These are phyloP conservation scores for Funneliformis caledonium DNA, from an alignment of 371 early-diverging fungal genomes.

Conservation along the genomic window DNA sequence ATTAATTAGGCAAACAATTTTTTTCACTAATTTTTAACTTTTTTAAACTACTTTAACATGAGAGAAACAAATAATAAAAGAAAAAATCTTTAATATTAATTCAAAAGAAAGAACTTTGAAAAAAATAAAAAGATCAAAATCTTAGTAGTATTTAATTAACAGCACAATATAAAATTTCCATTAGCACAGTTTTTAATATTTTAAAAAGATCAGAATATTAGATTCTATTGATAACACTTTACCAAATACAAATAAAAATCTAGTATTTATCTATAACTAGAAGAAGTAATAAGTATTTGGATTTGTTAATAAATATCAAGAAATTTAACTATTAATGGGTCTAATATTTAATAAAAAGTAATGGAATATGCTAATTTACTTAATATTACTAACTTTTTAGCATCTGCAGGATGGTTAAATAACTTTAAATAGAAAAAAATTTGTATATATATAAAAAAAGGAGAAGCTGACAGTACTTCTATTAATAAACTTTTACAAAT, in stretches of 20 bases:
- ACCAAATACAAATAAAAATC: neutral
- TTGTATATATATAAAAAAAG: neutral
- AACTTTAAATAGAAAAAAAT: conserved; percentile 16
- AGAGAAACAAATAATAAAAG: neutral
- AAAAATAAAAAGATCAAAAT: neutral
- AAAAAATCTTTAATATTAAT: neutral
- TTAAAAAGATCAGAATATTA: neutral
- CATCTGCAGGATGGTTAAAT: conserved; percentile 2
- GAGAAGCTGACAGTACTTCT: neutral
- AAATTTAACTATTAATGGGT: conserved; percentile 12
- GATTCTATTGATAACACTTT: neutral
- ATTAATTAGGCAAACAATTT: too few relatives aligned
- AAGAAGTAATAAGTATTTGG: conserved; percentile 7
- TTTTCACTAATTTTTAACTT: too few relatives aligned
- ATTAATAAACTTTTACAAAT: neutral
- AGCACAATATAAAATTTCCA: conserved; percentile 11
- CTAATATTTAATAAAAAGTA: conserved; percentile 22
- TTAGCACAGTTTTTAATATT: conserved; percentile 1
- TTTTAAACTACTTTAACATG: too few relatives aligned
- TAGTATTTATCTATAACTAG: neutral
- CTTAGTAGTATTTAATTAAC: neutral
- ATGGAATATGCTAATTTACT: neutral
- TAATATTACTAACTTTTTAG: neutral
- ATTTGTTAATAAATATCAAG: neutral
- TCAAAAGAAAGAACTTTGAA: conserved; percentile 19